These are phyloP conservation scores for Jackrogersella multiformis DNA, from an alignment of 495 filamentous ascomycete genomes.

Conservation along the genomic window DNA sequence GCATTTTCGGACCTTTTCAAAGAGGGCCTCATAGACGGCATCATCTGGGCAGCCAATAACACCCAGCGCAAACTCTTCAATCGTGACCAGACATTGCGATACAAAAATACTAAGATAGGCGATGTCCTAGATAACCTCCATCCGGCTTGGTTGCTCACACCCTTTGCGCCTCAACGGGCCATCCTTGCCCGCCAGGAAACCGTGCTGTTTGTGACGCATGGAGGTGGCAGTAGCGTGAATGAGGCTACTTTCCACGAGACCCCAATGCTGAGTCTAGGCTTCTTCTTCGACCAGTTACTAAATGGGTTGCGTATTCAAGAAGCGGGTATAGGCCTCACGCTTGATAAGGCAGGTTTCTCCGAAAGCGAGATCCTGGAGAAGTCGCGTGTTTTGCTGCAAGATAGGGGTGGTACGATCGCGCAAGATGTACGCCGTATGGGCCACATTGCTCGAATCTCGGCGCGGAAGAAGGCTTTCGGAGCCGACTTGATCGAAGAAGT, in stretches of 20 bases:
- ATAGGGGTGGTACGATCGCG: conserved; percentile 33
- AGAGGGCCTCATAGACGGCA: conserved; percentile 47
- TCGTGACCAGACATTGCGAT: conserved; percentile 14
- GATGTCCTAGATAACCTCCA: conserved; percentile 40
- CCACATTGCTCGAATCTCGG: conserved; percentile 48
- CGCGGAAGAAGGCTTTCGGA: conserved; percentile 48
- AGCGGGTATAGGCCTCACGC: conserved; percentile 43
- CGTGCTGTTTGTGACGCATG: conserved; percentile 50
- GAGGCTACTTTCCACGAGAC: conserved; percentile 52
- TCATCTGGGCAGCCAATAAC: conserved; percentile 49
- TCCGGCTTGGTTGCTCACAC: conserved; percentile 40
- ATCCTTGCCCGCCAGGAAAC: conserved; percentile 45
- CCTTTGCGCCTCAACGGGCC: conserved; percentile 49
- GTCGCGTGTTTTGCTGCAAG: conserved; percentile 34
- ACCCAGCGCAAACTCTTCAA: conserved; percentile 35
- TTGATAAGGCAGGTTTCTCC: conserved; percentile 49
- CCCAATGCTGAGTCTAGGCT: conserved; percentile 46
- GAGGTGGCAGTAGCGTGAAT: conserved; percentile 49
- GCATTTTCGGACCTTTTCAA: conserved; percentile 40
- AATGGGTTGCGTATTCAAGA: conserved; percentile 47
- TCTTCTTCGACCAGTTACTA: conserved; percentile 51
- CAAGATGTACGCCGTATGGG: conserved; percentile 45
- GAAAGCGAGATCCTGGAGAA: conserved; percentile 44
- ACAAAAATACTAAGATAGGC: conserved; percentile 16
- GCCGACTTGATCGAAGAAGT: conserved; percentile 54